Evolutionary conservation across 1,139 yeast genomes (phyloP).

Genomic region (Diutina sp.): DNA sequence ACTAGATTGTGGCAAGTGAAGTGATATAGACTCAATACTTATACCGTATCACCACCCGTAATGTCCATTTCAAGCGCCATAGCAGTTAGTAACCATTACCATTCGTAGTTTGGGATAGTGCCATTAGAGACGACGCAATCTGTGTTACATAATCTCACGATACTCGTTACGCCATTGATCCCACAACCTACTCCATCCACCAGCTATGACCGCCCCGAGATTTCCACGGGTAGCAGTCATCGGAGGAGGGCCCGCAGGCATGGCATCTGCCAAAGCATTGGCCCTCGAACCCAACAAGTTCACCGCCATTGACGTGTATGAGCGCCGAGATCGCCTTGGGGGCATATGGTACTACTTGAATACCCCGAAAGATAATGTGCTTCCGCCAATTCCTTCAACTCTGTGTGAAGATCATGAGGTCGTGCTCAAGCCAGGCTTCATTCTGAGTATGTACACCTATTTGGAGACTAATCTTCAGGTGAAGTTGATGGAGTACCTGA

Average conservation of each 20-base stretch:
- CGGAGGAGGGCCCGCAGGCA: constrained; percentile 42
- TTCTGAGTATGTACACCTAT: constrained; percentile 33
- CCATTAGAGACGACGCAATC: background rate
- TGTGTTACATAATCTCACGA: background rate
- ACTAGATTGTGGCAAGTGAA: too few relatives aligned
- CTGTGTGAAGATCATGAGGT: constrained; percentile 9
- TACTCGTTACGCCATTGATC: background rate
- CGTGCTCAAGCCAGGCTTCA: constrained; percentile 7
- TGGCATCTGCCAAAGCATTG: constrained; percentile 36
- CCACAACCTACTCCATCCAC: background rate
- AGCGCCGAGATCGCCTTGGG: constrained; percentile 27
- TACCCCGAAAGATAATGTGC: constrained; percentile 12
- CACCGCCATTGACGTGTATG: constrained; percentile 25
- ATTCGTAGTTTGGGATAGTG: too few relatives aligned
- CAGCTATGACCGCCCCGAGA: background rate
- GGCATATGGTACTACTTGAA: constrained; percentile 35
- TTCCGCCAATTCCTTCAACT: constrained; percentile 14
- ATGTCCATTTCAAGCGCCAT: too few relatives aligned
- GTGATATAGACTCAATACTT: too few relatives aligned
- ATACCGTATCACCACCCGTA: too few relatives aligned
- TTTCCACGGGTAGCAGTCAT: constrained; percentile 19
- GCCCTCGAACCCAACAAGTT: constrained; percentile 23
- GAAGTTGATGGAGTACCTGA: constrained; percentile 29
- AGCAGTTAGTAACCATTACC: too few relatives aligned
- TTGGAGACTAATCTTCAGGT: constrained; percentile 35